These are phyloP conservation scores for Oropetium thomaeum DNA, from an alignment of 176 grass and related monocot species.

Conservation along the genomic window DNA sequence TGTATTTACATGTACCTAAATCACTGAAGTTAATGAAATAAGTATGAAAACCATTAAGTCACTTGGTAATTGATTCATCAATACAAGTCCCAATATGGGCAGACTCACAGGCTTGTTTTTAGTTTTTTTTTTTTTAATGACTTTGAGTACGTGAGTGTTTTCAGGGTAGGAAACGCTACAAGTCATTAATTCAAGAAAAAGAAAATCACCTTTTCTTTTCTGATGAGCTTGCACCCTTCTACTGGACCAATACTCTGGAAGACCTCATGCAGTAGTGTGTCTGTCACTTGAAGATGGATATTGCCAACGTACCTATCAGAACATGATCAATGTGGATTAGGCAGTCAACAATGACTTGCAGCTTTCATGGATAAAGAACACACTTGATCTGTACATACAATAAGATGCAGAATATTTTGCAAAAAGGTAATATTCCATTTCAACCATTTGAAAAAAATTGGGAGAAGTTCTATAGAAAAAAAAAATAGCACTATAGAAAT, in stretches of 20 bases:
- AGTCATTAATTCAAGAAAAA: neutral
- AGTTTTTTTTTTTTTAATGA: too few species aligned
- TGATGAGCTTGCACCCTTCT: slow-evolving; percentile 98
- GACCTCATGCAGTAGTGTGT: slow-evolving; percentile 69
- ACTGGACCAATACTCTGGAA: slow-evolving; percentile 93
- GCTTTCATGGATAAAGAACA: neutral
- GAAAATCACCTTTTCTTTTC: slow-evolving; percentile 87
- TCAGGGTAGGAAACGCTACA: neutral
- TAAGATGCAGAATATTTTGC: neutral
- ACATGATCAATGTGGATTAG: neutral
- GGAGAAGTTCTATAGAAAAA: neutral
- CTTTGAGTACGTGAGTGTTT: neutral
- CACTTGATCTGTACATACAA: neutral
- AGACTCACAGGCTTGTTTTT: too few species aligned
- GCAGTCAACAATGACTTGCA: neutral
- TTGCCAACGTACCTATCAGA: slow-evolving; percentile 90
- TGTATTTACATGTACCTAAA: neutral
- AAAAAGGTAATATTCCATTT: slow-evolving; percentile 3
- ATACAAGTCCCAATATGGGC: neutral
- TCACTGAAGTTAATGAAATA: neutral
- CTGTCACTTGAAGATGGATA: slow-evolving; percentile 86
- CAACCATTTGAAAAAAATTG: neutral
- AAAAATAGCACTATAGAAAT: neutral
- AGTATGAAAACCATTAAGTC: neutral
- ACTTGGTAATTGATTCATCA: neutral